These are phyloP conservation scores for Podaxis sp. DNA, from an alignment of 768 basidiomycete genomes.

Conservation along the genomic window DNA sequence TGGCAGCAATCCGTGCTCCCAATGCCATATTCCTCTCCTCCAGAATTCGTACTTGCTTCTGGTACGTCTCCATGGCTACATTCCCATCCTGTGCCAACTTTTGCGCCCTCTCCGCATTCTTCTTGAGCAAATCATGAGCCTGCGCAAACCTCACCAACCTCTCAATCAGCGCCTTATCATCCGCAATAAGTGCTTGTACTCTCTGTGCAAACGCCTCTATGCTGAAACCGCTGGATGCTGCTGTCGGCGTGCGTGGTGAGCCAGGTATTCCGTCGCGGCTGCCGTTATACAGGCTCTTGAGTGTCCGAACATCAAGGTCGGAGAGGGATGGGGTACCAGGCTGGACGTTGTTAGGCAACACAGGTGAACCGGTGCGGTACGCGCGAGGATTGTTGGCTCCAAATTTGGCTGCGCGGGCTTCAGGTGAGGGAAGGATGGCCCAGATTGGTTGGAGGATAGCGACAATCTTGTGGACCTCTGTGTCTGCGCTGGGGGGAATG, in stretches of 20 bases:
- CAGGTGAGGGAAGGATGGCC: conserved; percentile 79
- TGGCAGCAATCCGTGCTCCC: conserved; percentile 43
- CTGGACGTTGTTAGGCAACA: neutral
- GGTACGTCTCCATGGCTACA: conserved; percentile 79
- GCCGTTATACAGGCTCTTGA: conserved; percentile 73
- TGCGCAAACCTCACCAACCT: conserved; percentile 81
- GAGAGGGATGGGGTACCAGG: conserved; percentile 52
- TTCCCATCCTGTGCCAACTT: conserved; percentile 84
- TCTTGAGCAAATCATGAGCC: conserved; percentile 87
- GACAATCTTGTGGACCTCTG: conserved; percentile 52
- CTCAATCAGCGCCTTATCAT: conserved; percentile 82
- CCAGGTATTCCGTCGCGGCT: conserved; percentile 12
- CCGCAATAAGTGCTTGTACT: conserved; percentile 76
- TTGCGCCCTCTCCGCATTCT: conserved; percentile 88
- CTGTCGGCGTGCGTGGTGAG: conserved; percentile 17
- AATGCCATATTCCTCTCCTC: conserved; percentile 67
- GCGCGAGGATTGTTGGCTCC: conserved; percentile 31
- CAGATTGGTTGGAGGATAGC: conserved; percentile 71
- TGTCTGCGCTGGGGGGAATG: conserved; percentile 18
- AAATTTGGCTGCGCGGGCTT: conserved; percentile 70
- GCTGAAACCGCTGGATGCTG: conserved; percentile 42
- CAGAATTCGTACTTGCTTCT: conserved; percentile 77
- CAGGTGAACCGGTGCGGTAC: conserved; percentile 45
- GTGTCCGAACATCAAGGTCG: conserved; percentile 81
- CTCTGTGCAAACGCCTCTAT: conserved; percentile 74